A percentile compares a stretch with the other conserved stretches of the same genome.
Conservation (phyloP, 129 eudicot genomes). For the Chrysanthemum lavandulifolium region DNA sequence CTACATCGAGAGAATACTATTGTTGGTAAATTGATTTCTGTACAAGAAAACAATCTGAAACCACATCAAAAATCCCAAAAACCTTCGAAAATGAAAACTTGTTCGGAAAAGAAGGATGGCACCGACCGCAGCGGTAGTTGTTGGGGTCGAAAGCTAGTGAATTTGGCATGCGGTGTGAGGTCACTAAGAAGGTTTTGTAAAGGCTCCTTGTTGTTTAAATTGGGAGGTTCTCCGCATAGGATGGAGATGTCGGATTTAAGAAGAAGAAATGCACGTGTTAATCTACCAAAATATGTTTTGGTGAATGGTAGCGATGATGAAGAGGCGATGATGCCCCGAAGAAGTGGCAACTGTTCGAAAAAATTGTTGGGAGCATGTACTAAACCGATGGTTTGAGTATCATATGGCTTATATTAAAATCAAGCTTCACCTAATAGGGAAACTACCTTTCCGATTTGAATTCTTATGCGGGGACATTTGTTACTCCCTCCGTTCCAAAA, state of each 20-base stretch:
- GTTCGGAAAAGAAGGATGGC: not conserved
- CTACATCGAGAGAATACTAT: constrained; percentile 9
- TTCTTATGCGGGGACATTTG: too few species aligned
- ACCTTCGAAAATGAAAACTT: not conserved
- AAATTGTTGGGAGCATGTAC: constrained; percentile 30
- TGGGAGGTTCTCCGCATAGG: constrained; percentile 7
- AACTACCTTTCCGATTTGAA: too few species aligned
- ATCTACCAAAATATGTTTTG: not conserved
- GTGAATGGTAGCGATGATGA: not conserved
- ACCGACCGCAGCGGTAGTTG: not conserved
- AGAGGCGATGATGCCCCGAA: constrained; percentile 16
- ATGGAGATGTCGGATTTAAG: constrained; percentile 35
- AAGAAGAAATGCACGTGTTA: constrained; percentile 26
- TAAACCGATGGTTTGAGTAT: constrained; percentile 12
- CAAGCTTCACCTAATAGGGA: too few species aligned
- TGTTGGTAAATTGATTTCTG: constrained; percentile 14
- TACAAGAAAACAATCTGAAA: constrained; percentile 2
- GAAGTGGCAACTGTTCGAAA: constrained; percentile 26
- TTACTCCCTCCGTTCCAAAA: too few species aligned
- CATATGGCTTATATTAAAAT: not conserved
- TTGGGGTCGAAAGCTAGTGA: not conserved
- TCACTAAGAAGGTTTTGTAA: constrained; percentile 12
- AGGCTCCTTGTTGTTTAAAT: constrained; percentile 25
- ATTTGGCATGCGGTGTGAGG: not conserved
- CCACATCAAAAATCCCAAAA: not conserved